These are phyloP conservation scores for Suhomyces wounanorum DNA, from an alignment of 1,139 yeast species.

Conservation along the genomic window DNA sequence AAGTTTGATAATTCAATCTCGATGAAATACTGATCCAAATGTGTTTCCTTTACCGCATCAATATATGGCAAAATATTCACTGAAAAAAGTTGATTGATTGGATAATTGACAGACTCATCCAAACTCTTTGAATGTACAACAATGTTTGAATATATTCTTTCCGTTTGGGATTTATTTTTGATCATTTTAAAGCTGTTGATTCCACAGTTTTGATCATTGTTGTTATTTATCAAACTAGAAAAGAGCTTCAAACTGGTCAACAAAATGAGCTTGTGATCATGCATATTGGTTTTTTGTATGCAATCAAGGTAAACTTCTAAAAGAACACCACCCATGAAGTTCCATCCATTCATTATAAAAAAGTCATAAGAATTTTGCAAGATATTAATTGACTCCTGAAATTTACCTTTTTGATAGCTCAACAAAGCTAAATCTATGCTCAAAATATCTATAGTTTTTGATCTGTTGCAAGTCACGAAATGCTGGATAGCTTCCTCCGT, in stretches of 20 bases:
- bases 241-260: slow-evolving; percentile 38
- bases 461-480: slow-evolving; percentile 50
- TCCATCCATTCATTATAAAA: slow-evolving; percentile 74
- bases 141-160: slow-evolving; percentile 26
- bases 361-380: slow-evolving; percentile 69
- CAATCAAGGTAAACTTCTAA: slow-evolving; percentile 71
- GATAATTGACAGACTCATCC: slow-evolving; percentile 24
- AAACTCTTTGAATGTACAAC: slow-evolving; percentile 22
- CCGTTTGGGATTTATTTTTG: slow-evolving; percentile 24
- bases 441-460: slow-evolving; percentile 69
- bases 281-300: slow-evolving; percentile 46
- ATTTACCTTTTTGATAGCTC: slow-evolving; percentile 59
- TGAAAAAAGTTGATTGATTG: slow-evolving; percentile 34
- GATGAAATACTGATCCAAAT: slow-evolving; percentile 26
- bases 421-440: slow-evolving; percentile 82
- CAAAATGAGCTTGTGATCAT: slow-evolving; percentile 23
- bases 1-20: slow-evolving; percentile 27
- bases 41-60: slow-evolving; percentile 22
- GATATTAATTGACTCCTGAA: slow-evolving; percentile 60
- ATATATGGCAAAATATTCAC: slow-evolving; percentile 30
- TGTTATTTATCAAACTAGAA: slow-evolving; percentile 27
- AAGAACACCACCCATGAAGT: slow-evolving; percentile 62
- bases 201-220: slow-evolving; percentile 22
- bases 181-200: slow-evolving; percentile 33
- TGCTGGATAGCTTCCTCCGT: slow-evolving; percentile 49